A percentile compares a stretch with the other conserved stretches of the same genome.
Conservation (phyloP, 805 yeast species). For the Candida arabinofermentans region DNA sequence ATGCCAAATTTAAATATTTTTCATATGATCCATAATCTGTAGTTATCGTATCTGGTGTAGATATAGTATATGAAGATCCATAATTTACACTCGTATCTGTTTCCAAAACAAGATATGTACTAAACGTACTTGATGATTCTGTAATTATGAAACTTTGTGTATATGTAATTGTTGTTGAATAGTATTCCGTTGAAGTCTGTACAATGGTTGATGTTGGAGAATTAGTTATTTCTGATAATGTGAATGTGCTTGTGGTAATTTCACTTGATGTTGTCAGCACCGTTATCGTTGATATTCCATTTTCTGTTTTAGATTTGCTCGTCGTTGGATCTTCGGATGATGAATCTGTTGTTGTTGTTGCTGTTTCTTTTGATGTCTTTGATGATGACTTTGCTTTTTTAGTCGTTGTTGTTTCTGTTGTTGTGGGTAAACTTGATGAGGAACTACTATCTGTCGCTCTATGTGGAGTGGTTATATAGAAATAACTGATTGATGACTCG, state of each 20-base stretch:
- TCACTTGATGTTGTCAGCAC: too few relatives aligned
- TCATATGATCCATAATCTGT: constrained; percentile 24
- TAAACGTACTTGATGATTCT: constrained; percentile 23
- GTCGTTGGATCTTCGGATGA: too few relatives aligned
- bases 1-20: constrained; percentile 3
- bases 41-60: constrained; percentile 22
- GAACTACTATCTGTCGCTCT: too few relatives aligned
- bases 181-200: not conserved
- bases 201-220: not conserved
- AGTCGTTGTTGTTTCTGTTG: not conserved
- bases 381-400: not conserved
- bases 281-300: too few relatives aligned
- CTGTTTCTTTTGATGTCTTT: not conserved
- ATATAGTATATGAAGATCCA: constrained; percentile 9
- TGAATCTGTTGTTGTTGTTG: too few relatives aligned
- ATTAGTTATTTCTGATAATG: not conserved
- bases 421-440: not conserved
- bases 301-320: too few relatives aligned
- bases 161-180: constrained; percentile 18
- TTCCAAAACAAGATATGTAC: constrained; percentile 20
- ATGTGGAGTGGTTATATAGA: too few relatives aligned
- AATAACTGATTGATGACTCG: too few relatives aligned
- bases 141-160: constrained; percentile 30
- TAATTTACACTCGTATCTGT: constrained; percentile 14
- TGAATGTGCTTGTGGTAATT: too few relatives aligned